Evolutionary conservation across 1,284 basidiomycete species (phyloP).

Genomic region (Sanguinoderma infundibulare): DNA sequence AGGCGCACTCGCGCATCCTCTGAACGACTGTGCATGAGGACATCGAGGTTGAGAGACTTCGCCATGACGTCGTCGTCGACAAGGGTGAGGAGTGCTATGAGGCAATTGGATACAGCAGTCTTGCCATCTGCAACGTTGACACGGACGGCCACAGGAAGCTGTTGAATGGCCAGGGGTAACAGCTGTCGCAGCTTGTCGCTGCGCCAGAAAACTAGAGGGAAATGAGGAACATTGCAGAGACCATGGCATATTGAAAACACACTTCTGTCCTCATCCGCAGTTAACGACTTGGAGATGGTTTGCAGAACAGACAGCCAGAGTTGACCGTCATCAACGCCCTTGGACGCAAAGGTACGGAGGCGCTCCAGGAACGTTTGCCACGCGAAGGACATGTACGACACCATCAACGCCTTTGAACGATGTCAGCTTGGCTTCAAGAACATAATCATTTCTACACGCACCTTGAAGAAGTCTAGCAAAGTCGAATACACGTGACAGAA

Average conservation of each 20-base stretch:
- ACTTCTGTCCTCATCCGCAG: constrained; percentile 80
- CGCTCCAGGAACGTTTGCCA: constrained; percentile 72
- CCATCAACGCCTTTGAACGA: constrained; percentile 72
- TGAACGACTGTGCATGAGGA: constrained; percentile 89
- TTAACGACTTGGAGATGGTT: constrained; percentile 73
- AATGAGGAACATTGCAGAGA: not conserved
- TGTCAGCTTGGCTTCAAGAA: constrained; percentile 7
- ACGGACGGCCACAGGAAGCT: constrained; percentile 59
- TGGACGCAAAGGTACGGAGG: constrained; percentile 54
- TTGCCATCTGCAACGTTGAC: constrained; percentile 44
- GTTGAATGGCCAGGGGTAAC: constrained; percentile 61
- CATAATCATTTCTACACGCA: constrained; percentile 33
- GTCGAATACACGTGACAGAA: constrained; percentile 77
- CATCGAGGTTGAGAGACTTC: constrained; percentile 80
- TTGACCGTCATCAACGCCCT: constrained; percentile 35
- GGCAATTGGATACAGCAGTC: constrained; percentile 47
- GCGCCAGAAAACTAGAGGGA: constrained; percentile 80
- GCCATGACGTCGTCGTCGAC: constrained; percentile 67
- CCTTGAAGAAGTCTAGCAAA: constrained; percentile 87
- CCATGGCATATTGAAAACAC: constrained; percentile 30
- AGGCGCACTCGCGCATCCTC: constrained; percentile 73
- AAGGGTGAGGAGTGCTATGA: constrained; percentile 59
- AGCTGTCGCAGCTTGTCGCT: constrained; percentile 77
- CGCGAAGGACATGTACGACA: constrained; percentile 86
- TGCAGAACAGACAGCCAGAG: constrained; percentile 74